phyloP scores from a whole-genome alignment of 1,139 yeast genomes.

The Pichia sp. region DNA sequence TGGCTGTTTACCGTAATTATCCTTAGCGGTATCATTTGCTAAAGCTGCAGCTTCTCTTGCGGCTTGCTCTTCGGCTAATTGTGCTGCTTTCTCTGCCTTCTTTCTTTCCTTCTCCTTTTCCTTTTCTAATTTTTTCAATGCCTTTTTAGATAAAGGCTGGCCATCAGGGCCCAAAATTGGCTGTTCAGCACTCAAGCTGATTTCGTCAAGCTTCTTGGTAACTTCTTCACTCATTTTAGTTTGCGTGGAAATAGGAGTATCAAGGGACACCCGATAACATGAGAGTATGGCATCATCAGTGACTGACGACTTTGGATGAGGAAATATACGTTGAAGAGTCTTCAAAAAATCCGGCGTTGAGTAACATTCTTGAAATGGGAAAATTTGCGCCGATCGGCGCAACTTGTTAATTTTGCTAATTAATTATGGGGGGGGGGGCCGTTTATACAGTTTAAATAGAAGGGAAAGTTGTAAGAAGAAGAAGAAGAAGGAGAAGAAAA shows the following conservation, averaged over 20 bases:
- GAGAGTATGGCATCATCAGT: too few species aligned
- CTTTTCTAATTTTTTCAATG: slow-evolving; percentile 88
- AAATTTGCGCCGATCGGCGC: not conserved
- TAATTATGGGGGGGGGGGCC: not conserved
- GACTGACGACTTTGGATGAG: not conserved
- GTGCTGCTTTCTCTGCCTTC: slow-evolving; percentile 90
- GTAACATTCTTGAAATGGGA: not conserved
- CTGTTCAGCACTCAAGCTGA: slow-evolving; percentile 24
- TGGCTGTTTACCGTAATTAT: slow-evolving; percentile 84
- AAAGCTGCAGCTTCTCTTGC: slow-evolving; percentile 77
- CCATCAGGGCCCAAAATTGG: slow-evolving; percentile 56
- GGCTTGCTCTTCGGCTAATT: slow-evolving; percentile 79
- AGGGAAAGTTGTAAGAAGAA: not conserved
- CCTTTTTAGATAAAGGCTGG: slow-evolving; percentile 91
- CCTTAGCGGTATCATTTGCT: slow-evolving; percentile 81
- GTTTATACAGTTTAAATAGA: not conserved
- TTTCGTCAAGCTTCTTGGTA: slow-evolving; percentile 27
- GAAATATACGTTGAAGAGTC: not conserved
- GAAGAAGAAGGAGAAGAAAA: not conserved
- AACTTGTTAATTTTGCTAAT: not conserved
- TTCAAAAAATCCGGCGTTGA: not conserved
- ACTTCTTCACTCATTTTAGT: slow-evolving; percentile 27
- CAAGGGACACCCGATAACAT: not conserved
- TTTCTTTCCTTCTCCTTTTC: slow-evolving; percentile 89
- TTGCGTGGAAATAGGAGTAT: not conserved